These are phyloP conservation scores for Lachnellula occidentalis DNA, from an alignment of 2,329 filamentous ascomycete genomes.

Conservation along the genomic window DNA sequence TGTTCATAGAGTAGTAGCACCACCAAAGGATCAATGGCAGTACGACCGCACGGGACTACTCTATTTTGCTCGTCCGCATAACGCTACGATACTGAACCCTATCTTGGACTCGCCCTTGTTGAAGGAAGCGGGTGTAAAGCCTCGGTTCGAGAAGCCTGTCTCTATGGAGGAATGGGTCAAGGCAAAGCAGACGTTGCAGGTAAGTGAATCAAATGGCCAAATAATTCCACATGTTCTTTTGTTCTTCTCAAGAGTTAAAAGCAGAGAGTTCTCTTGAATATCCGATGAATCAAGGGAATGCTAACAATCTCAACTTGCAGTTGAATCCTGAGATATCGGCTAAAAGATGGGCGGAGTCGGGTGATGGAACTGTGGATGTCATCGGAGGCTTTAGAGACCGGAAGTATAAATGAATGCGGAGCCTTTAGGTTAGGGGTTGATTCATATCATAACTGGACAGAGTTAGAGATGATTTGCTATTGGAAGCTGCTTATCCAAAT, in stretches of 20 bases:
- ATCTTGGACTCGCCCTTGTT: conserved; percentile 31
- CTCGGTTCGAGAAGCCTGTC: conserved; percentile 35
- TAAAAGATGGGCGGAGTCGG: conserved; percentile 31
- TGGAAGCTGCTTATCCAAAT: too few relatives aligned
- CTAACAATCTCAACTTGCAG: not conserved
- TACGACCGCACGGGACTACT: conserved; percentile 40
- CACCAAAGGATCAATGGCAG: conserved; percentile 33
- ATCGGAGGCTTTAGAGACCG: conserved; percentile 31
- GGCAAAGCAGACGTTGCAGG: conserved; percentile 34
- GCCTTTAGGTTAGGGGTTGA: not conserved
- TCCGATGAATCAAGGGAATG: not conserved
- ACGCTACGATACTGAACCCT: conserved; percentile 24
- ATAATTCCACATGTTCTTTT: not conserved
- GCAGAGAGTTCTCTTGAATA: not conserved
- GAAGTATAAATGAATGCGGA: conserved; percentile 19
- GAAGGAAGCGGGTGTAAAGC: conserved; percentile 25
- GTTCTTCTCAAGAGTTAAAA: not conserved
- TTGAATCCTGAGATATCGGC: conserved; percentile 21
- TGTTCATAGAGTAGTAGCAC: conserved; percentile 35
- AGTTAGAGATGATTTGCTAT: too few relatives aligned
- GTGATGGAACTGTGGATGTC: conserved; percentile 36
- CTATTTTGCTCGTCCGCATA: conserved; percentile 38
- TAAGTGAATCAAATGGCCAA: conserved; percentile 11
- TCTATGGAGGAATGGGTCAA: conserved; percentile 42
- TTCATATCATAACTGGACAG: not conserved